phyloP scores from a whole-genome alignment of 2,329 filamentous ascomycete genomes.

The Leptoxyphium fumago region DNA sequence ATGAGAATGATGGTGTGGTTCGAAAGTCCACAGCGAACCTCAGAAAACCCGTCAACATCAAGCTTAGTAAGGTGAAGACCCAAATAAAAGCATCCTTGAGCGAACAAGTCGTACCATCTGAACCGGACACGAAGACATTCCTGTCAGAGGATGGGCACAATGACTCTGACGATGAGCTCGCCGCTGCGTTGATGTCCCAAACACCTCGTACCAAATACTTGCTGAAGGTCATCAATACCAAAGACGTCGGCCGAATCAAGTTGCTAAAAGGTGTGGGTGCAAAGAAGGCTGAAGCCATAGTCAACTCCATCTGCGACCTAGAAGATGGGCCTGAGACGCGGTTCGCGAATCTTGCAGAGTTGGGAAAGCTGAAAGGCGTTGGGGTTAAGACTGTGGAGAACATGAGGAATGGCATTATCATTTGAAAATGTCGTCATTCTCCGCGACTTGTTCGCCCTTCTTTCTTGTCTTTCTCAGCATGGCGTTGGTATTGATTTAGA shows the following conservation, averaged over 20 bases:
- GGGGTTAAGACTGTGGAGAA: conserved; percentile 36
- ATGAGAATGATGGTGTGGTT: conserved; percentile 24
- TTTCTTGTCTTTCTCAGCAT: no score
- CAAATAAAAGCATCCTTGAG: no score
- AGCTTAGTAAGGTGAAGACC: conserved; percentile 2
- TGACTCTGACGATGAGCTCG: background rate
- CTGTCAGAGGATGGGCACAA: conserved; percentile 13
- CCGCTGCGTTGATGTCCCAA: conserved; percentile 11
- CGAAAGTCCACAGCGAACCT: conserved; percentile 25
- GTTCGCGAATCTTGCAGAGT: conserved; percentile 26
- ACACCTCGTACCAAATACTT: conserved; percentile 48
- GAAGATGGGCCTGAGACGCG: conserved; percentile 19
- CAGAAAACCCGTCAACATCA: conserved; percentile 5
- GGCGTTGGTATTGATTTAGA: no score
- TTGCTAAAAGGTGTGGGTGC: conserved; percentile 55
- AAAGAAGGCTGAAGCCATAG: conserved; percentile 49
- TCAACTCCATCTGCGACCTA: conserved; percentile 33
- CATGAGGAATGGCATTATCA: conserved; percentile 27
- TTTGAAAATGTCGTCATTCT: no score
- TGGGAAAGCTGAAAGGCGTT: conserved; percentile 34
- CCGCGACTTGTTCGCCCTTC: no score
- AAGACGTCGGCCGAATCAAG: conserved; percentile 50
- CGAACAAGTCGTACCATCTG: background rate
- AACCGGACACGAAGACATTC: conserved; percentile 6
- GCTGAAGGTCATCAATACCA: conserved; percentile 58